Percentiles rank a stretch among this genome's conserved stretches.
phyloP scores from a whole-genome alignment of 2,329 filamentous ascomycete genomes.

The Pyricularia pennisetigena region DNA sequence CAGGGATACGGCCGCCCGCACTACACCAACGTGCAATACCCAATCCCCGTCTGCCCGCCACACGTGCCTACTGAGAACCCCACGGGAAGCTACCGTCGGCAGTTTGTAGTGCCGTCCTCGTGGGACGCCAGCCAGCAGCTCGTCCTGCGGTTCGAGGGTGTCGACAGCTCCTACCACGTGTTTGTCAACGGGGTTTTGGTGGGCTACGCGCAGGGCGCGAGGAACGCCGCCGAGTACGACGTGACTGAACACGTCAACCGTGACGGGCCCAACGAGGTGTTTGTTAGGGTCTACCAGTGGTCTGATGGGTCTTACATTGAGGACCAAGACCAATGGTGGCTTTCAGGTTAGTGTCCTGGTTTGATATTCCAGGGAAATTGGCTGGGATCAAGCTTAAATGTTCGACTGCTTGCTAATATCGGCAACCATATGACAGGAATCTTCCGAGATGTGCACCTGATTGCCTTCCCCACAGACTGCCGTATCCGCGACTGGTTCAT shows the following conservation, averaged over 20 bases:
- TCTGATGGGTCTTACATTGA: slow-evolving; percentile 62
- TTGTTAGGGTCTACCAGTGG: slow-evolving; percentile 61
- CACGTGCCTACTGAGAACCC: slow-evolving; percentile 53
- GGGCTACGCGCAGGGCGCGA: slow-evolving; percentile 59
- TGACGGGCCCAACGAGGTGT: slow-evolving; percentile 39
- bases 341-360: slow-evolving; percentile 33
- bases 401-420: not conserved
- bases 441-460: slow-evolving; percentile 55
- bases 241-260: slow-evolving; percentile 37
- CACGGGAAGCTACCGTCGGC: slow-evolving; percentile 50
- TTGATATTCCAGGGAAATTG: too few relatives aligned
- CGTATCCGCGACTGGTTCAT: slow-evolving; percentile 50
- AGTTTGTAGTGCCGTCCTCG: slow-evolving; percentile 39
- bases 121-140: slow-evolving; percentile 38
- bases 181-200: slow-evolving; percentile 55
- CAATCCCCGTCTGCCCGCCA: slow-evolving; percentile 56
- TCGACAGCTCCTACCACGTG: slow-evolving; percentile 61
- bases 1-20: slow-evolving; percentile 58
- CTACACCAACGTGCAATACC: slow-evolving; percentile 60
- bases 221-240: slow-evolving; percentile 63
- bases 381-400: not conserved
- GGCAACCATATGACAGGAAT: slow-evolving; percentile 30
- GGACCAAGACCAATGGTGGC: slow-evolving; percentile 61
- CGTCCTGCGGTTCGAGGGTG: slow-evolving; percentile 59
- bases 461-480: slow-evolving; percentile 40